Evolutionary conservation across 352 stramenopile species (phyloP), one percentile per base, ranked within the genome.

Genomic region (Phytophthora gonapodyides): DNA sequence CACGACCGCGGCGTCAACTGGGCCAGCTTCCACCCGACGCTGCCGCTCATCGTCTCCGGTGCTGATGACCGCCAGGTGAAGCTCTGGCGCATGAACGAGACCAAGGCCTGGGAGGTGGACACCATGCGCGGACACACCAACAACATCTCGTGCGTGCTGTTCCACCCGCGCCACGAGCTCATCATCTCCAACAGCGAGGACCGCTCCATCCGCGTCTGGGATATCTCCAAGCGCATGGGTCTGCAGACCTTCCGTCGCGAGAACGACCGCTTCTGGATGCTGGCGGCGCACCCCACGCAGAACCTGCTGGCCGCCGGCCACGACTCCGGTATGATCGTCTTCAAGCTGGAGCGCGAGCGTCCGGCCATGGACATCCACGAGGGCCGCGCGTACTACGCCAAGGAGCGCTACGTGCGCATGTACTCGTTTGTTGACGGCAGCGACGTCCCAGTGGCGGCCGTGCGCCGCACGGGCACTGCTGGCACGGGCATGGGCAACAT

Each of bases 301-400:
- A 99, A 99, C 75, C 79, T 99, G 31, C 82, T 99, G 27, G 98
- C 97, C 16, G 98, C 98, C 4, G 98, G 98, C 47, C 98, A 99
- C 71, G 98, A 99, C 78, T 98, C 91, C n/a, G 98, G 98, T 70
- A 99, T 99, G 95, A 98, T 99, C 76, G 97, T 99, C 12, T 99
- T 99, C 80, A 99, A 99, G 76, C 82, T 99, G 38, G 89, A 97
- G 67, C 89, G 98, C 44, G 98, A 99, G 65, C 90, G 98, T 49
- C 97, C 97, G 0, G 96, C 98, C 12, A 98, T 98, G 75, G 85
- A 94, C 42, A 83, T 93, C 15, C 69, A 91, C 49, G 81, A 91
- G 21, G 88, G 89, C 34, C 80, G 88, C 13, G 78, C 89, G 17
- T 99, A 98, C 69, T 99, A 99, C 72, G 89, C 98, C 37, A 98